A percentile compares a stretch with the other conserved stretches of the same genome.
Evolutionary conservation across 2,329 filamentous ascomycete species (phyloP).

Genomic region (Stenocarpella maydis): DNA sequence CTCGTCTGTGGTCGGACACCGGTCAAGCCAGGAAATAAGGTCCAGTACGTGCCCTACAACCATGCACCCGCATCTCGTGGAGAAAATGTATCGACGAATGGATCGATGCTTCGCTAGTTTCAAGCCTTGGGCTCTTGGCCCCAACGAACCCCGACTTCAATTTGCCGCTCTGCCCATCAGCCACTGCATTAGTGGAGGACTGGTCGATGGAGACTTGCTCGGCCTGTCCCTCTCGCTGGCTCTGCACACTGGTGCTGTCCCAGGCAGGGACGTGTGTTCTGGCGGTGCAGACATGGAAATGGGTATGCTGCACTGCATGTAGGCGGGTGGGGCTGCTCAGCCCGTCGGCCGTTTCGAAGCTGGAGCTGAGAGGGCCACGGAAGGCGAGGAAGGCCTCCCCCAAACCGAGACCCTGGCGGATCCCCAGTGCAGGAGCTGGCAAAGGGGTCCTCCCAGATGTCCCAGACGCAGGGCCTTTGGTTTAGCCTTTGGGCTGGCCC

Average conservation of each 20-base stretch:
- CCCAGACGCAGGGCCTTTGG: constrained; percentile 18
- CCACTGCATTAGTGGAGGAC: constrained; percentile 5
- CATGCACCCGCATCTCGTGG: constrained; percentile 5
- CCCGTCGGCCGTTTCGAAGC: neutral
- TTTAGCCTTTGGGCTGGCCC: neutral
- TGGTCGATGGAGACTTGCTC: neutral
- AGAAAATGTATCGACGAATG: constrained; percentile 16
- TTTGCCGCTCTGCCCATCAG: constrained; percentile 23
- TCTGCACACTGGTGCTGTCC: neutral
- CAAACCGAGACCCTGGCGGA: neutral
- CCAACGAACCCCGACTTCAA: constrained; percentile 5
- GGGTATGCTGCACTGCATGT: neutral
- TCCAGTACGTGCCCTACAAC: constrained; percentile 5
- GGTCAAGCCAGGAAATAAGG: neutral
- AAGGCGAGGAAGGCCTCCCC: neutral
- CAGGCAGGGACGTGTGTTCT: neutral
- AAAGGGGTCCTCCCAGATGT: constrained; percentile 17
- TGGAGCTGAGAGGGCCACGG: neutral
- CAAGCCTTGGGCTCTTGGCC: constrained; percentile 17
- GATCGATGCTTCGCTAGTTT: constrained; percentile 19
- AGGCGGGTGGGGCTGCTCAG: constrained; percentile 5
- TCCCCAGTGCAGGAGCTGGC: constrained; percentile 9
- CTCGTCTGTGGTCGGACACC: constrained; percentile 12
- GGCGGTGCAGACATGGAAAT: too few relatives aligned
- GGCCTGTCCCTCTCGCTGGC: neutral